phyloP scores from a whole-genome alignment of 2,329 filamentous ascomycete genomes.

The Hysterium pulicare region DNA sequence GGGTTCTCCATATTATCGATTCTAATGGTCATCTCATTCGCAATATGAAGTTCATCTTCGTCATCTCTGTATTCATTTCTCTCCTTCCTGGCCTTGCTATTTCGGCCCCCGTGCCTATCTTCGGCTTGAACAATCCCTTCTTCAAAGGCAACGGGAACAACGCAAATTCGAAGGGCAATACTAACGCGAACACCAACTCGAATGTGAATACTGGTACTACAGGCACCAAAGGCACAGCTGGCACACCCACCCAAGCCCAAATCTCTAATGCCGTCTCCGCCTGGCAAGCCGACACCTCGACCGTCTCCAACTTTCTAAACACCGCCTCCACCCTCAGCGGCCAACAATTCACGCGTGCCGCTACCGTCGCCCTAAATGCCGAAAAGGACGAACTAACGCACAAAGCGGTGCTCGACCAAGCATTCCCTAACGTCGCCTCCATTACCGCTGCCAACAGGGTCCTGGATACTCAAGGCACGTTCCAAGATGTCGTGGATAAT shows the following conservation, averaged over 20 bases:
- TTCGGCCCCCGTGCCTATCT: no score
- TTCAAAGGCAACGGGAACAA: no score
- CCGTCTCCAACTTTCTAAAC: constrained; percentile 38
- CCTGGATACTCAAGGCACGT: constrained; percentile 33
- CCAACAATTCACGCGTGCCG: constrained; percentile 34
- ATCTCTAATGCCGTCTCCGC: constrained; percentile 35
- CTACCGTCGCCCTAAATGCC: constrained; percentile 35
- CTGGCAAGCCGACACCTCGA: constrained; percentile 37
- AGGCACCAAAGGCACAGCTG: no score
- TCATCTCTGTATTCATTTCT: no score
- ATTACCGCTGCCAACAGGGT: constrained; percentile 36
- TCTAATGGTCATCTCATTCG: no score
- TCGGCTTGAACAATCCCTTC: no score
- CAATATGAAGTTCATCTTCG: no score
- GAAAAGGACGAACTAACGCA: constrained; percentile 39
- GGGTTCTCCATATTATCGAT: no score
- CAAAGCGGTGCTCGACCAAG: constrained; percentile 34
- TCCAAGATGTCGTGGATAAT: constrained; percentile 39
- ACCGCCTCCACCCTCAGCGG: constrained; percentile 30
- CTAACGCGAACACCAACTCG: no score
- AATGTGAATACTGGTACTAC: no score
- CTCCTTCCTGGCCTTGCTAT: no score
- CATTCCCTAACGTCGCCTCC: constrained; percentile 11
- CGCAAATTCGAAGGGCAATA: no score
- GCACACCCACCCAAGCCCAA: constrained; percentile 24